phyloP scores from a whole-genome alignment of 306 rosid genomes.

The Quercus variabilis region DNA sequence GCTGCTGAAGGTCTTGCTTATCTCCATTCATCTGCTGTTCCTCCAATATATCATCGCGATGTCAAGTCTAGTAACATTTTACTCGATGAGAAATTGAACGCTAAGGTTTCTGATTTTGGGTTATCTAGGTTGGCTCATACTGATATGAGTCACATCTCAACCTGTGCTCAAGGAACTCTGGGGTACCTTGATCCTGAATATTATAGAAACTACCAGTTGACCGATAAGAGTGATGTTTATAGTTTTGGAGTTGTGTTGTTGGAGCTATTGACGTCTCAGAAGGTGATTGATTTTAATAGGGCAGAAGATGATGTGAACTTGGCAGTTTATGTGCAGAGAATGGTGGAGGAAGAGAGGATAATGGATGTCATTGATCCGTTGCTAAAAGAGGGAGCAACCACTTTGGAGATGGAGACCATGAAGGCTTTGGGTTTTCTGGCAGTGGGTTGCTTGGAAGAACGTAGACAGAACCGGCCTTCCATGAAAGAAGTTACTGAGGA shows the following conservation, averaged over 20 bases:
- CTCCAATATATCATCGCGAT: conserved; percentile 83
- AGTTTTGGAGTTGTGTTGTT: conserved; percentile 68
- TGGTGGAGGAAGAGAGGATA: conserved; percentile 54
- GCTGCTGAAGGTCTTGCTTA: conserved; percentile 67
- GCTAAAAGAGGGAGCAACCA: conserved; percentile 47
- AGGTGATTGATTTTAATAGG: conserved; percentile 68
- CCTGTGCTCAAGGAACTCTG: conserved; percentile 81
- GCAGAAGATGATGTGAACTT: conserved; percentile 70
- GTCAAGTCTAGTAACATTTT: conserved; percentile 80
- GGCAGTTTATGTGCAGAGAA: conserved; percentile 62
- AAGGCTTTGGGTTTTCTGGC: conserved; percentile 76
- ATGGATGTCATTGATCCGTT: conserved; percentile 56
- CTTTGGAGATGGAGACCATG: conserved; percentile 63
- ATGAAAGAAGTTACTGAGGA: conserved; percentile 77
- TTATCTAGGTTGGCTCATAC: conserved; percentile 69
- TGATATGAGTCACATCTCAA: conserved; percentile 73
- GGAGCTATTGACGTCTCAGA: conserved; percentile 67
- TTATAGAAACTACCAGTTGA: conserved; percentile 61
- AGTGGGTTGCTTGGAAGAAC: conserved; percentile 73
- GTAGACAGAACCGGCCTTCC: conserved; percentile 79
- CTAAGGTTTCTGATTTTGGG: conserved; percentile 75
- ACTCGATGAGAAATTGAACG: conserved; percentile 45
- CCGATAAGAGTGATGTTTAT: conserved; percentile 76
- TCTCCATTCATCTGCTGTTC: conserved; percentile 70
- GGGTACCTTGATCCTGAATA: conserved; percentile 78